Conservation (phyloP, 106 monocot species). For the Gastrodia elata region DNA sequence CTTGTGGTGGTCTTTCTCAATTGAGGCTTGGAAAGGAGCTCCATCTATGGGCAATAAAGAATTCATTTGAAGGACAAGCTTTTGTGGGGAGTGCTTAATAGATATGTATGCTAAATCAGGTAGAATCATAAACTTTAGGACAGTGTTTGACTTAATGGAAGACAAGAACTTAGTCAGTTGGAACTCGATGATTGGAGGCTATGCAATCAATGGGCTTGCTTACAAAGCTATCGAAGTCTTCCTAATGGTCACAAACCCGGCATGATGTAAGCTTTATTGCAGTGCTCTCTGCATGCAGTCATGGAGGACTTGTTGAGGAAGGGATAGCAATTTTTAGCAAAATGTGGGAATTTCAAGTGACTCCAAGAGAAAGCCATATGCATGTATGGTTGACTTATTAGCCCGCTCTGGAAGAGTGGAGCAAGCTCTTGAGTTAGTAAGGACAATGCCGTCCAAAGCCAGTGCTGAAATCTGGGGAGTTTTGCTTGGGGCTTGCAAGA, state of each 20-base stretch:
- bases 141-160: slow-evolving; percentile 35
- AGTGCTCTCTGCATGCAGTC: slow-evolving; percentile 56
- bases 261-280: slow-evolving; percentile 57
- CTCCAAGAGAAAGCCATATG: slow-evolving; percentile 39
- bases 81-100: slow-evolving; percentile 56
- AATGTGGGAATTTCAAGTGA: slow-evolving; percentile 27
- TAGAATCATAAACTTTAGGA: slow-evolving; percentile 24
- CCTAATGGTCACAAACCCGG: slow-evolving; percentile 25
- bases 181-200: slow-evolving; percentile 59
- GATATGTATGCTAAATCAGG: slow-evolving; percentile 75
- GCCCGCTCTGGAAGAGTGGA: slow-evolving; percentile 43
- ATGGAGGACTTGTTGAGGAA: slow-evolving; percentile 45
- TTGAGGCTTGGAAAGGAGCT: slow-evolving; percentile 47
- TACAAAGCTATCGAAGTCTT: slow-evolving; percentile 42
- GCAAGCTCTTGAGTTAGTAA: slow-evolving; percentile 30
- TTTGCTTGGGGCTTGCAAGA: slow-evolving; percentile 44
- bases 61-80: slow-evolving; percentile 26
- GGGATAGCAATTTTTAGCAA: slow-evolving; percentile 39
- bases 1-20: slow-evolving; percentile 31
- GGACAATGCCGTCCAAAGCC: slow-evolving; percentile 25
- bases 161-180: slow-evolving; percentile 49
- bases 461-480: slow-evolving; percentile 42
- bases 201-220: slow-evolving; percentile 39
- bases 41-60: slow-evolving; percentile 50
- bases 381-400: slow-evolving; percentile 47